These are phyloP conservation scores for Penicillium freii DNA, from an alignment of 2,329 filamentous ascomycete species.

Conservation along the genomic window DNA sequence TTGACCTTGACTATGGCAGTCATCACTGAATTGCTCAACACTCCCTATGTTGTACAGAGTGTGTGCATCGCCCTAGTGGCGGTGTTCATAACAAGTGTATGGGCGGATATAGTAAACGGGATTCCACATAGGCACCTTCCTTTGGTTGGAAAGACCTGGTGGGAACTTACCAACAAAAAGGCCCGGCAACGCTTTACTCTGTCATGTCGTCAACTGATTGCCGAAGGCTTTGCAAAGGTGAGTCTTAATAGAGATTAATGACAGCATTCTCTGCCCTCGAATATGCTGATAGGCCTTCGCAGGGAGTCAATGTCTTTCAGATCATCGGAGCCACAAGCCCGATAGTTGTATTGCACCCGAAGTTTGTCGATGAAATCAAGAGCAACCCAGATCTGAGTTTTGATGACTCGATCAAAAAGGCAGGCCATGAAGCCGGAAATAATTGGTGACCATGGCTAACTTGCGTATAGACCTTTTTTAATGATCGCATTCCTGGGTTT, in stretches of 20 bases:
- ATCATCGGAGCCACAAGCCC: slow-evolving; percentile 23
- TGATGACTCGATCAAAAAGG: slow-evolving; percentile 25
- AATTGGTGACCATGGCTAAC: slow-evolving; percentile 4
- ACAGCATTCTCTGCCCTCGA: background rate
- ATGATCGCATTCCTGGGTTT: slow-evolving; percentile 30
- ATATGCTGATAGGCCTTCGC: background rate
- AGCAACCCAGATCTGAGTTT: slow-evolving; percentile 32
- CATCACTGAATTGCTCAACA: slow-evolving; percentile 24
- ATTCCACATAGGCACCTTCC: slow-evolving; percentile 30
- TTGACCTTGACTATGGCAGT: slow-evolving; percentile 24
- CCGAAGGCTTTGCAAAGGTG: slow-evolving; percentile 32
- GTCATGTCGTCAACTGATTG: slow-evolving; percentile 26
- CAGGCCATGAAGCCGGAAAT: background rate
- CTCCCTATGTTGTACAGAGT: slow-evolving; percentile 23
- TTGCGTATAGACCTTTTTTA: slow-evolving; percentile 27
- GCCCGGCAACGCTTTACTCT: slow-evolving; percentile 28
- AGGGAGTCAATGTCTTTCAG: slow-evolving; percentile 31
- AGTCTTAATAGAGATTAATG: background rate
- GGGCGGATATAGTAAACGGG: slow-evolving; percentile 27
- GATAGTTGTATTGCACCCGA: slow-evolving; percentile 32
- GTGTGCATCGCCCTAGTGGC: slow-evolving; percentile 20
- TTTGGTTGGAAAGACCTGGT: slow-evolving; percentile 29
- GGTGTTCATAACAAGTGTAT: slow-evolving; percentile 25
- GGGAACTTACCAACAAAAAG: slow-evolving; percentile 34
- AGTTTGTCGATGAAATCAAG: slow-evolving; percentile 35